Evolutionary conservation across 1,139 yeast species (phyloP), one percentile per base, ranked within the genome.

Genomic region (Fermentozyma sake): DNA sequence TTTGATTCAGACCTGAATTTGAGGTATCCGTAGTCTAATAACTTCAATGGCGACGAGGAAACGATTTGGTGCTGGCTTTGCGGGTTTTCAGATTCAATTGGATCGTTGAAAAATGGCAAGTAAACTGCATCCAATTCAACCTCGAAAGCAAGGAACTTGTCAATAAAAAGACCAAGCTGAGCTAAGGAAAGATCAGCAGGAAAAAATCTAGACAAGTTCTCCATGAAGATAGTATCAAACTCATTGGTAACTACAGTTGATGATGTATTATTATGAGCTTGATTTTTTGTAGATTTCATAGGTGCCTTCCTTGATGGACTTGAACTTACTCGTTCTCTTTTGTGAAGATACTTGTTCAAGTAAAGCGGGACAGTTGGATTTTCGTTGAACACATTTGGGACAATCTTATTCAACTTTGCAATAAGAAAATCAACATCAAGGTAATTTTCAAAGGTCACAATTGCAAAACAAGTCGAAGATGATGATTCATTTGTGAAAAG

Each of bases 51-150:
- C 6, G 26, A n/a, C 8, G 27, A 6, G 4, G 12, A 11, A 4
- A 13, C 19, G 19, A 21, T 14, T 6, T 18, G 18, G 16, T 16
- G 18, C 14, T 2, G 20, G 12, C 4, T 14, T 29, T 12, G 41
- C 28, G 24, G 37, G 31, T 4, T 36, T 27, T 11, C 43, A 22
- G 26, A 36, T 25, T 42, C 42, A 14, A 42, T 42, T 12, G 43
- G 39, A 17, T 37, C 41, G 10, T 79, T 78, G 38, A 72, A 54
- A 36, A 64, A 70, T 11, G 68, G 55, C 3, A 61, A 50, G n/a
- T 67, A 69, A 20, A 73, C 57, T 4, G 40, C 48, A 9, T 69
- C 66, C n/a, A n/a, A n/a, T n/a, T n/a, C n/a, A n/a, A n/a, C n/a
- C 12, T 38, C 38, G 39, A 62, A 71, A 14, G 50, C 37, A 27